These are phyloP conservation scores for Gossypium lobatum DNA, from an alignment of 441 rosid genomes.

Conservation along the genomic window DNA sequence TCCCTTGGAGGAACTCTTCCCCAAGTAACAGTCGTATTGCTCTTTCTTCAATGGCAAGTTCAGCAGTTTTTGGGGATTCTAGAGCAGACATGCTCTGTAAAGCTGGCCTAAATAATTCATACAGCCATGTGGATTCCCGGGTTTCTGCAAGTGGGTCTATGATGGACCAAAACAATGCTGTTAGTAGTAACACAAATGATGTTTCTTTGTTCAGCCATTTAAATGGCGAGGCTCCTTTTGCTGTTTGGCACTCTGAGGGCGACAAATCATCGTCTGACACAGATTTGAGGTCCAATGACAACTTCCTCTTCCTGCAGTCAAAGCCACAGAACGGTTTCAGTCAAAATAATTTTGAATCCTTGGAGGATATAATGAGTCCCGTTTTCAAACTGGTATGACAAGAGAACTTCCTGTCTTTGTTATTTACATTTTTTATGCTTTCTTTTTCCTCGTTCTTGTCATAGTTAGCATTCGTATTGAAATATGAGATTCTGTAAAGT, in stretches of 20 bases:
- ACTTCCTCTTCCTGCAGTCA: constrained; percentile 33
- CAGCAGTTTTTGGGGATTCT: constrained; percentile 29
- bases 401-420: not conserved
- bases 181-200: constrained; percentile 28
- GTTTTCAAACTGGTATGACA: constrained; percentile 61
- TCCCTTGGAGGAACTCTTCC: constrained; percentile 26
- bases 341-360: constrained; percentile 42
- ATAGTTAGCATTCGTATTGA: not conserved
- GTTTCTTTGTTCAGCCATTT: constrained; percentile 32
- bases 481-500: not conserved
- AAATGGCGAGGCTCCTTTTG: constrained; percentile 23
- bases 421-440: constrained; percentile 2
- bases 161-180: constrained; percentile 25
- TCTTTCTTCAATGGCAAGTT: constrained; percentile 25
- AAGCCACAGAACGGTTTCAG: constrained; percentile 43
- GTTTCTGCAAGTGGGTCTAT: constrained; percentile 26
- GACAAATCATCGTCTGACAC: constrained; percentile 33
- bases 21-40: constrained; percentile 24
- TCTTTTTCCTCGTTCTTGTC: not conserved
- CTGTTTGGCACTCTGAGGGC: constrained; percentile 28
- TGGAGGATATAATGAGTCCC: constrained; percentile 62
- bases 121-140: constrained; percentile 23
- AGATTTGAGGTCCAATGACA: constrained; percentile 37
- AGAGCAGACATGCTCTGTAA: constrained; percentile 35
- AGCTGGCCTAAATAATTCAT: constrained; percentile 27